These are phyloP conservation scores for Penicillium coffeae DNA, from an alignment of 495 filamentous ascomycete genomes.

Conservation along the genomic window DNA sequence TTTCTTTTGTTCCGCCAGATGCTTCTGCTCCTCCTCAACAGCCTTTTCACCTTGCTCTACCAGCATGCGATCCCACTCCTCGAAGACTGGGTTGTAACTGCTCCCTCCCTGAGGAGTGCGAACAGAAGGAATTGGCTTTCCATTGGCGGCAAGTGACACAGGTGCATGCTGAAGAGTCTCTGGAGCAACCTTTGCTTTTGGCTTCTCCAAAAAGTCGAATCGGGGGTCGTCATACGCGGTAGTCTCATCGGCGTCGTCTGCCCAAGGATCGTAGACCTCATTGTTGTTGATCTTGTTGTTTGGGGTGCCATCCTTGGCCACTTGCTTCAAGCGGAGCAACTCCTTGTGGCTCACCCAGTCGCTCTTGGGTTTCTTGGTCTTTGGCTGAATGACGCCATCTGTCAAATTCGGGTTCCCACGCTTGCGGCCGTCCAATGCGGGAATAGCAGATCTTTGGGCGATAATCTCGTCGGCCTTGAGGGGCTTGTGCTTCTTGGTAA, in stretches of 20 bases:
- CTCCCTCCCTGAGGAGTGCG: conserved; percentile 71
- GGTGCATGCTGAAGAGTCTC: conserved; percentile 71
- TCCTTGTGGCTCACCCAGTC: conserved; percentile 80
- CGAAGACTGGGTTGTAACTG: conserved; percentile 87
- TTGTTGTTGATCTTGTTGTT: conserved; percentile 51
- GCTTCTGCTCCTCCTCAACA: conserved; percentile 73
- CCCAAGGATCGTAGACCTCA: conserved; percentile 75
- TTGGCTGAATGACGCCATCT: conserved; percentile 64
- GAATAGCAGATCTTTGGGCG: conserved; percentile 73
- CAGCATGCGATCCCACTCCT: conserved; percentile 75
- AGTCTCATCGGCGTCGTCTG: conserved; percentile 39
- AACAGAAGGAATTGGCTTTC: conserved; percentile 74
- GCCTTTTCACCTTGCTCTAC: conserved; percentile 70
- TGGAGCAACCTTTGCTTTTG: conserved; percentile 65
- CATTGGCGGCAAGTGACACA: conserved; percentile 72
- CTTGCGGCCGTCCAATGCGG: conserved; percentile 72
- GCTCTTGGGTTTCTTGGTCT: conserved; percentile 65
- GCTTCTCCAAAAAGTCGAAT: conserved; percentile 59
- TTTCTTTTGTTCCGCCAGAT: conserved; percentile 61
- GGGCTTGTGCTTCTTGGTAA: conserved; percentile 63
- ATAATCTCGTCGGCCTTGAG: conserved; percentile 91
- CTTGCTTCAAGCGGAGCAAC: conserved; percentile 65
- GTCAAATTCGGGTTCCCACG: conserved; percentile 54
- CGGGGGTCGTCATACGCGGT: conserved; percentile 42
- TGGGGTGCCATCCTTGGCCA: conserved; percentile 69